Evolutionary conservation across 225 moss, liverwort and hornwort genomes (phyloP).

Genomic region (Ulota crispa): DNA sequence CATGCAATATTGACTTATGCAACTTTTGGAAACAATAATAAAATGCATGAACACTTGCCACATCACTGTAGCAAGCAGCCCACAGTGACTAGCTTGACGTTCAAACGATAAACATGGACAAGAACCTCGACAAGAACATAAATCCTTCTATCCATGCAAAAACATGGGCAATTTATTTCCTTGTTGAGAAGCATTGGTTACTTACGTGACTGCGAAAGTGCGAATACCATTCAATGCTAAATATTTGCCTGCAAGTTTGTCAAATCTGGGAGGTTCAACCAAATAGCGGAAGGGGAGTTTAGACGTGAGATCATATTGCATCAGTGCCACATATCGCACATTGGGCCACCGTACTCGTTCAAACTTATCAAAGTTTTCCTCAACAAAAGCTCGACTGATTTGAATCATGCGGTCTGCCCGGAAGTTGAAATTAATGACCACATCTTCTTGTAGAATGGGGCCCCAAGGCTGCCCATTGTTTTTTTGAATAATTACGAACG

Average conservation of each 20-base stretch:
- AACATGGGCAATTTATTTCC: too few relatives aligned
- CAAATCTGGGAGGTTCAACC: constrained; percentile 69
- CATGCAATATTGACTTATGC: too few relatives aligned
- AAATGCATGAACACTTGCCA: too few relatives aligned
- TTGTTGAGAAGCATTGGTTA: neutral
- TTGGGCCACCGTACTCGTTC: constrained; percentile 69
- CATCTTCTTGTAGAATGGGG: constrained; percentile 47
- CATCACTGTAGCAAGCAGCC: too few relatives aligned
- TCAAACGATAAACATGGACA: too few relatives aligned
- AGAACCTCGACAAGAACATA: too few relatives aligned
- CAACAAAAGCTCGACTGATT: constrained; percentile 68
- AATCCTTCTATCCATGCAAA: too few relatives aligned
- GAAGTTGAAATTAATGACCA: constrained; percentile 78
- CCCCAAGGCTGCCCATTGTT: constrained; percentile 65
- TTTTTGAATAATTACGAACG: constrained; percentile 67
- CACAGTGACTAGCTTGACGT: too few relatives aligned
- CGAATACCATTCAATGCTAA: constrained; percentile 59
- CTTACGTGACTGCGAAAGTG: constrained; percentile 67
- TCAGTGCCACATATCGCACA: constrained; percentile 58
- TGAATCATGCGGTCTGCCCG: constrained; percentile 69
- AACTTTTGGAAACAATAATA: too few relatives aligned
- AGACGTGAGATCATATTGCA: constrained; percentile 74
- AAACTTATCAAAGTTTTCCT: constrained; percentile 63
- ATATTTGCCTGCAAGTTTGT: constrained; percentile 65
- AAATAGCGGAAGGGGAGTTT: constrained; percentile 62